Conservation (phyloP, 192 early-diverging fungal species). For the Coemansia sp. region DNA sequence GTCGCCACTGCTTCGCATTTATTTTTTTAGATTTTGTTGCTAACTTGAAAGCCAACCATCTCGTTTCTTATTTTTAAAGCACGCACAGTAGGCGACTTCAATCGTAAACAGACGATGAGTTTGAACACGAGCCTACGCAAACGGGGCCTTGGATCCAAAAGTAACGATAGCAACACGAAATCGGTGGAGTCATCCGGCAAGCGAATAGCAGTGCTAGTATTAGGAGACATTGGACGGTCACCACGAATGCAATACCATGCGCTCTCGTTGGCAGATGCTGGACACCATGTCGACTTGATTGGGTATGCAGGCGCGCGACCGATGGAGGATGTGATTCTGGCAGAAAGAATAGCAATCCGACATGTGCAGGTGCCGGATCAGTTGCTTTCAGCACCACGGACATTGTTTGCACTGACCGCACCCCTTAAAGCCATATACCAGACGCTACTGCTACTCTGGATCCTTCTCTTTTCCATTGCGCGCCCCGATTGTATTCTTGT, state of each 20-base stretch:
- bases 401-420: constrained; percentile 66
- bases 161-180: not conserved
- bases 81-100: not conserved
- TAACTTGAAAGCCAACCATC: not conserved
- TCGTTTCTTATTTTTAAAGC: not conserved
- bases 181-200: not conserved
- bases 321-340: constrained; percentile 26
- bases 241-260: constrained; percentile 95
- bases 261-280: constrained; percentile 65
- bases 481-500: constrained; percentile 69
- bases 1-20: too few relatives aligned
- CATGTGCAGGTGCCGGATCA: constrained; percentile 42
- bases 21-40: too few relatives aligned
- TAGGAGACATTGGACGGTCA: constrained; percentile 82
- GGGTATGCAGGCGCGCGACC: constrained; percentile 69
- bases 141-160: not conserved
- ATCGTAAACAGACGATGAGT: not conserved
- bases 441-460: constrained; percentile 59
- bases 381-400: constrained; percentile 56
- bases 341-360: constrained; percentile 20
- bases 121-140: not conserved
- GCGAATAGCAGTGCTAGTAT: constrained; percentile 57
- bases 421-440: constrained; percentile 67
- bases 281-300: constrained; percentile 75
- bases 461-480: constrained; percentile 59